These are phyloP conservation scores for Ogataea paradorogensis DNA, from an alignment of 805 yeast species.

Conservation along the genomic window DNA sequence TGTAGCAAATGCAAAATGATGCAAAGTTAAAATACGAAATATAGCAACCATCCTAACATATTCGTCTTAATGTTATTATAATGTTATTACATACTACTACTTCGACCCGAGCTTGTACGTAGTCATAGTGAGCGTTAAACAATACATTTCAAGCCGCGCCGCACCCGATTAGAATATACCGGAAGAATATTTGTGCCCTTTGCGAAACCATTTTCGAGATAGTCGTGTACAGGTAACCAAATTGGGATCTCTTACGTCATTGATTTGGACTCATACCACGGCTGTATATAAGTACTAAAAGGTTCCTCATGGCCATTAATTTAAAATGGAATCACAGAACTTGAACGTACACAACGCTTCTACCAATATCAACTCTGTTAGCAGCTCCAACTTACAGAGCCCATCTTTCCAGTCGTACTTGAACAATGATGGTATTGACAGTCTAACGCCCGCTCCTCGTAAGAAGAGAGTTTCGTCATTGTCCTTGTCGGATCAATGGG, in stretches of 20 bases:
- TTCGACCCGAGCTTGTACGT: too few relatives aligned
- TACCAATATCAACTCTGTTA: constrained; percentile 12
- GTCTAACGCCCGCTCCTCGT: constrained; percentile 58
- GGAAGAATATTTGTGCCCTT: background rate
- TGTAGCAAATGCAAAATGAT: too few relatives aligned
- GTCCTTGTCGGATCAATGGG: constrained; percentile 74
- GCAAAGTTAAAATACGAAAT: too few relatives aligned
- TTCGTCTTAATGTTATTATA: too few relatives aligned
- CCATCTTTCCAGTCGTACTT: constrained; percentile 45
- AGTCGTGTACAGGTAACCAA: background rate
- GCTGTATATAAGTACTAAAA: constrained; percentile 2
- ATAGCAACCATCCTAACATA: too few relatives aligned
- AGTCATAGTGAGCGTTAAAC: too few relatives aligned
- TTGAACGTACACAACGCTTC: constrained; percentile 18
- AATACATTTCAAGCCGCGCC: too few relatives aligned
- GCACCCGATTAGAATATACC: background rate
- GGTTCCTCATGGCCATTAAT: background rate
- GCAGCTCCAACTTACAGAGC: constrained; percentile 12
- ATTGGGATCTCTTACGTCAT: constrained; percentile 4
- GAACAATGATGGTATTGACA: constrained; percentile 72
- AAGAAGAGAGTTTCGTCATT: constrained; percentile 63
- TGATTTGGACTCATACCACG: background rate
- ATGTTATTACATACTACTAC: too few relatives aligned
- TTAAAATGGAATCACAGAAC: constrained; percentile 8
- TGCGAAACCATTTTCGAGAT: too few relatives aligned